Evolutionary conservation across 257 asterid species (phyloP).

Genomic region (Nicotiana noctiflora): DNA sequence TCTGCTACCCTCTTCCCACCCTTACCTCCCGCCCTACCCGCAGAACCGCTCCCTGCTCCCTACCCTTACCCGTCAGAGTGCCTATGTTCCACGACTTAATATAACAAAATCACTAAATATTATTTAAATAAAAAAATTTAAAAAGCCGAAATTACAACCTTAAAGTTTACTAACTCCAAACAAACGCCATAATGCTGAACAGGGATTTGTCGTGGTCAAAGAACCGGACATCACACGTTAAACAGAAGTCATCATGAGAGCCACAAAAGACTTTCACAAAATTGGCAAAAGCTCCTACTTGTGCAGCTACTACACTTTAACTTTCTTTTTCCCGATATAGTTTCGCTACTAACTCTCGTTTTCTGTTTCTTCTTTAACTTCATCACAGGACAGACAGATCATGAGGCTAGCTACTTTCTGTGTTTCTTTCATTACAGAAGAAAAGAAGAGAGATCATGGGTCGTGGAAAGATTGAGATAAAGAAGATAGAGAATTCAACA

Average conservation of each 20-base stretch:
- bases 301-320: constrained; percentile 18
- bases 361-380: background rate
- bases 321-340: constrained; percentile 23
- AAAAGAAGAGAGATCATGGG: constrained; percentile 15
- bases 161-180: background rate
- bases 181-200: background rate
- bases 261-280: constrained; percentile 16
- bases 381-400: background rate
- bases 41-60: too few species aligned
- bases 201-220: constrained; percentile 20
- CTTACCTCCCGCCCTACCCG: too few species aligned
- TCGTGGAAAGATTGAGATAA: constrained; percentile 46
- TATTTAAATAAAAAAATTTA: too few species aligned
- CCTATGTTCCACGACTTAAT: too few species aligned
- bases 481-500: constrained; percentile 40
- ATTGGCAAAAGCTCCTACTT: constrained; percentile 12
- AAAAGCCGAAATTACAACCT: background rate
- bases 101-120: too few species aligned
- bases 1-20: too few species aligned
- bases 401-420: background rate
- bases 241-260: constrained; percentile 2
- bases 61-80: too few species aligned
- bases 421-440: background rate
- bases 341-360: constrained; percentile 5
- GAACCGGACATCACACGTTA: constrained; percentile 27